Evolutionary conservation across 352 stramenopile genomes (phyloP).

Genomic region (Globisporangium paddicum): DNA sequence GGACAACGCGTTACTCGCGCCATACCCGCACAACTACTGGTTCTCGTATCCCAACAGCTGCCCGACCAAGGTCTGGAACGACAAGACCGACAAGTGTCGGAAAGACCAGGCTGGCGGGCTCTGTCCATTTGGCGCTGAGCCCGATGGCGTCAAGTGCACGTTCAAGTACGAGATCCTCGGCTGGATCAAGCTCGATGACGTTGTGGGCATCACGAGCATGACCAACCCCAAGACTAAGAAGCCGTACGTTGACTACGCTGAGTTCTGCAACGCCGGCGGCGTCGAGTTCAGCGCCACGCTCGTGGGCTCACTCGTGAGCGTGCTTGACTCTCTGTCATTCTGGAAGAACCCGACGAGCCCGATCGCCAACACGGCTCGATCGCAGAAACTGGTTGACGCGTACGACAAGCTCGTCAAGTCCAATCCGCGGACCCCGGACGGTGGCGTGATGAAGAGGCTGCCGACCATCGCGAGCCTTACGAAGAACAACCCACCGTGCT

Average conservation of each 20-base stretch:
- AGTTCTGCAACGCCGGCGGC: slow-evolving; percentile 55
- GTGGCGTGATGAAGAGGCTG: slow-evolving; percentile 41
- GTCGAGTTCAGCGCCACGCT: slow-evolving; percentile 43
- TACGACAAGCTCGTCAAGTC: slow-evolving; percentile 34
- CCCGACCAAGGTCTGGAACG: slow-evolving; percentile 19
- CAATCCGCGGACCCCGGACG: slow-evolving; percentile 27
- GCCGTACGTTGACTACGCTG: slow-evolving; percentile 51
- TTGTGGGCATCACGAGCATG: slow-evolving; percentile 71
- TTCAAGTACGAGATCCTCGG: slow-evolving; percentile 72
- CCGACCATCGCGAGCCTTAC: slow-evolving; percentile 29
- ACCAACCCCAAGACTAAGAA: slow-evolving; percentile 26
- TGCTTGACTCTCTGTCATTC: slow-evolving; percentile 39
- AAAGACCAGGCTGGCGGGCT: slow-evolving; percentile 31
- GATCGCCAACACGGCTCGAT: slow-evolving; percentile 41
- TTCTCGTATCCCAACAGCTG: slow-evolving; percentile 82
- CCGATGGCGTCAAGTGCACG: slow-evolving; percentile 59
- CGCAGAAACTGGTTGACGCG: slow-evolving; percentile 31
- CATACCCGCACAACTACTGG: slow-evolving; percentile 77
- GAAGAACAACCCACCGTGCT: slow-evolving; percentile 47
- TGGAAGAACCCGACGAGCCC: slow-evolving; percentile 48
- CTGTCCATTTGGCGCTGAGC: slow-evolving; percentile 37
- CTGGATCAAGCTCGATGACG: slow-evolving; percentile 37
- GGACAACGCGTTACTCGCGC: slow-evolving; percentile 44
- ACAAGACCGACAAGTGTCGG: slow-evolving; percentile 43
- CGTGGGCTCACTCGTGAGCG: not conserved